Percentiles rank a stretch among this genome's conserved stretches.
Conservation (phyloP, 768 basidiomycete genomes). For the Albatrellus ellisii region DNA sequence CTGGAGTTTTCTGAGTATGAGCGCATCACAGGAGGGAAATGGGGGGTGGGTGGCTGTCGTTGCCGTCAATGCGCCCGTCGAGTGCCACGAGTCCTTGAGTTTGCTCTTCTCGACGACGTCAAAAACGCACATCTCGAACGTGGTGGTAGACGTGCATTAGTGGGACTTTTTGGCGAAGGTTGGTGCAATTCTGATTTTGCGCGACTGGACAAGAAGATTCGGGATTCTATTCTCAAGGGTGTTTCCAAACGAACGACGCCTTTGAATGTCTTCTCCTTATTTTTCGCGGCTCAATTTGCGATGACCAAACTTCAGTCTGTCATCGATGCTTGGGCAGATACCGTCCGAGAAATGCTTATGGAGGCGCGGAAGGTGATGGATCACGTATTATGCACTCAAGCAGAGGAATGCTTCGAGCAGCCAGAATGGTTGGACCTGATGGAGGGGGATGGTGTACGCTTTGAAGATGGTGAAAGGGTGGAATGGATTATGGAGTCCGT, state of each 20-base stretch:
- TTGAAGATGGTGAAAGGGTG: constrained; percentile 69
- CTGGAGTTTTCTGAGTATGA: constrained; percentile 74
- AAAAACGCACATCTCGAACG: constrained; percentile 57
- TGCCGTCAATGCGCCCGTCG: constrained; percentile 77
- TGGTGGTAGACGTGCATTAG: constrained; percentile 61
- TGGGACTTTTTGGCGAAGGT: constrained; percentile 77
- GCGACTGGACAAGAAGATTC: constrained; percentile 44
- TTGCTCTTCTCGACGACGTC: constrained; percentile 66
- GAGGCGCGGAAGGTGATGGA: constrained; percentile 49
- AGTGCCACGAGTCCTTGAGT: constrained; percentile 73
- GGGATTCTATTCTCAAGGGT: constrained; percentile 60
- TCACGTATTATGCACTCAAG: constrained; percentile 41
- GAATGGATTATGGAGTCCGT: constrained; percentile 62
- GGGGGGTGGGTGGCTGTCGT: constrained; percentile 76
- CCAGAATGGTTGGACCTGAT: constrained; percentile 66
- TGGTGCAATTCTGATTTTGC: constrained; percentile 84
- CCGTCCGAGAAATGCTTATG: constrained; percentile 53
- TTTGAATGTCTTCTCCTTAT: constrained; percentile 49
- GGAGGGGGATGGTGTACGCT: constrained; percentile 56
- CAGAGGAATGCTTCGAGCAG: constrained; percentile 53
- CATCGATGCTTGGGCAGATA: constrained; percentile 64
- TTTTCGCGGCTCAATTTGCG: constrained; percentile 55
- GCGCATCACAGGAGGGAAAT: constrained; percentile 53
- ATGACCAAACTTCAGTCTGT: constrained; percentile 36
- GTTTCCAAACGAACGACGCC: constrained; percentile 58